Percentiles rank a stretch among this genome's conserved stretches.
Conservation (phyloP, 2,329 filamentous ascomycete species). For the Didymella keratinophila region DNA sequence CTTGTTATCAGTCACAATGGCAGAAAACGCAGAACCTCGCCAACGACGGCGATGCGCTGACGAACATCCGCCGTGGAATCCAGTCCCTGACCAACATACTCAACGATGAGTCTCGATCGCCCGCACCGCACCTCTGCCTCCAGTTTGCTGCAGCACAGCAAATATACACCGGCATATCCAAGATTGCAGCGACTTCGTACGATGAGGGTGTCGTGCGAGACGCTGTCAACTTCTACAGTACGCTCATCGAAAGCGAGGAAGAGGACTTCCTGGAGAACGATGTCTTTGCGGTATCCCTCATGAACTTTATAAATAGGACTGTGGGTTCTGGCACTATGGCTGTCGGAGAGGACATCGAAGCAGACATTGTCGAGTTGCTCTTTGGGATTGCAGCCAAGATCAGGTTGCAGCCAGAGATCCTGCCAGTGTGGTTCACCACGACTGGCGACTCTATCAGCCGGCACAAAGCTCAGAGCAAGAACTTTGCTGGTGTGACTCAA, state of each 20-base stretch:
- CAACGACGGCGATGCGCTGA: constrained; percentile 60
- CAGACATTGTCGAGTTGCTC: constrained; percentile 86
- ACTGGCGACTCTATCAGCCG: constrained; percentile 51
- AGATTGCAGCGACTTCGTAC: constrained; percentile 84
- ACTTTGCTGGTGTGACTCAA: constrained; percentile 84
- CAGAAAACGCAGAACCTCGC: constrained; percentile 62
- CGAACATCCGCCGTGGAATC: constrained; percentile 61
- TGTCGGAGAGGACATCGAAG: constrained; percentile 82
- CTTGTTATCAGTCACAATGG: constrained; percentile 63
- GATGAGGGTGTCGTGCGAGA: constrained; percentile 87
- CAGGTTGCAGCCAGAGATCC: constrained; percentile 81
- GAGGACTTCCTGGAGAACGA: constrained; percentile 91
- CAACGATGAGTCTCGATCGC: constrained; percentile 86
- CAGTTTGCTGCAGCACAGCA: constrained; percentile 85
- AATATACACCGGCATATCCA: constrained; percentile 87
- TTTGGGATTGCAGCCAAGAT: constrained; percentile 99
- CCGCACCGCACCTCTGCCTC: constrained; percentile 90
- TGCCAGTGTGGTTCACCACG: constrained; percentile 85
- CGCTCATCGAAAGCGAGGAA: constrained; percentile 94
- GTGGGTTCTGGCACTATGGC: constrained; percentile 75
- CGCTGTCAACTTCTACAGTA: constrained; percentile 85
- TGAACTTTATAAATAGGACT: constrained; percentile 83
- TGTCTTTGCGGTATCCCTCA: constrained; percentile 84
- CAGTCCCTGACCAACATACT: constrained; percentile 72
- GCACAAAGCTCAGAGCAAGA: constrained; percentile 63